Conservation (phyloP, 768 basidiomycete species). For the Mycena metata region DNA sequence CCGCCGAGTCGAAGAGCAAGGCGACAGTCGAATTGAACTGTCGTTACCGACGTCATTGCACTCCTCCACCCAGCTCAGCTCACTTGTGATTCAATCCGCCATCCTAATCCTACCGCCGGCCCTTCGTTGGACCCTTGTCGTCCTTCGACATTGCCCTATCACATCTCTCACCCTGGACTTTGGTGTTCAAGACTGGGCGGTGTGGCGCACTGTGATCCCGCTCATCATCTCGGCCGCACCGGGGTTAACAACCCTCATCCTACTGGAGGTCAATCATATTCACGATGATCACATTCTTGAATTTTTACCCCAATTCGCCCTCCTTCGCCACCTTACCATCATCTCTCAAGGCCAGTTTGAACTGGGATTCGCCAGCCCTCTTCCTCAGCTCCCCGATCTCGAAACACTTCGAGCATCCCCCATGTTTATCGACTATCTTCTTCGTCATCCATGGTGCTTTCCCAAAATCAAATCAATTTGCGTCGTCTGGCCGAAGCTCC, state of each 20-base stretch:
- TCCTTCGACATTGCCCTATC: neutral
- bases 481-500: neutral
- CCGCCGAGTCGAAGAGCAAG: neutral
- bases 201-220: neutral
- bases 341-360: neutral
- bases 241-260: neutral
- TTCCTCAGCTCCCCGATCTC: neutral
- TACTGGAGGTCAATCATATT: neutral
- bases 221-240: neutral
- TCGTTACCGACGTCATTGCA: neutral
- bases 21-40: neutral
- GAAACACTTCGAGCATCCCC: neutral
- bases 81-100: constrained; percentile 2
- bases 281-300: neutral
- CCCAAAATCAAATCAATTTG: neutral
- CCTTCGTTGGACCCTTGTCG: constrained; percentile 1
- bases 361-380: neutral
- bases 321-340: neutral
- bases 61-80: neutral
- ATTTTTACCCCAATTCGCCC: neutral
- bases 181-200: neutral
- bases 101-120: constrained; percentile 2
- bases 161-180: neutral
- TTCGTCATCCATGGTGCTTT: neutral
- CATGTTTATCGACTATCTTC: neutral